Percentiles rank a stretch among this genome's conserved stretches.
Conservation (phyloP, 2,329 filamentous ascomycete species). For the Incumbomyces lentus region DNA sequence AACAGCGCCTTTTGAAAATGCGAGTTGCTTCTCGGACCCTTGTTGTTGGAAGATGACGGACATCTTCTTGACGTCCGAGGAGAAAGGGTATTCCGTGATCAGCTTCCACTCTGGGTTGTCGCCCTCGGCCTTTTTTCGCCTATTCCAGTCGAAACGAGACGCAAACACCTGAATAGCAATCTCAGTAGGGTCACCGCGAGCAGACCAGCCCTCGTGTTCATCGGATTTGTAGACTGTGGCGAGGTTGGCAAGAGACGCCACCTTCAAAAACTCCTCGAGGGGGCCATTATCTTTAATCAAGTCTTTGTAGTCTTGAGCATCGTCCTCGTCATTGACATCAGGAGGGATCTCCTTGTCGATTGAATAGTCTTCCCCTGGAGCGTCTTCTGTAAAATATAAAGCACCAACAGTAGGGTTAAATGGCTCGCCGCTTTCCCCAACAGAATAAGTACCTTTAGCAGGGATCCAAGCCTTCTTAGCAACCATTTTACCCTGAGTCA, state of each 20-base stretch:
- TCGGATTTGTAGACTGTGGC: slow-evolving; percentile 47
- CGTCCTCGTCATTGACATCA: slow-evolving; percentile 21
- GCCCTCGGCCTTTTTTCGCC: slow-evolving; percentile 44
- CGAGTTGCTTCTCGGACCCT: slow-evolving; percentile 9
- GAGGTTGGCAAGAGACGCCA: slow-evolving; percentile 51
- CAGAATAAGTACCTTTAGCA: slow-evolving; percentile 45
- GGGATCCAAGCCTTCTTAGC: slow-evolving; percentile 51
- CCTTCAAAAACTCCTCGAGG: slow-evolving; percentile 43
- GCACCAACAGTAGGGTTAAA: slow-evolving; percentile 47
- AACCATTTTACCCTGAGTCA: slow-evolving; percentile 55
- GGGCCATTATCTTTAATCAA: slow-evolving; percentile 37
- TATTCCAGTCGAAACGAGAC: slow-evolving; percentile 47
- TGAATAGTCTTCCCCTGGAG: slow-evolving; percentile 36
- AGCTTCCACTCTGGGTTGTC: slow-evolving; percentile 44
- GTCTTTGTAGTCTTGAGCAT: slow-evolving; percentile 32
- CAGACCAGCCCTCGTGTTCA: slow-evolving; percentile 39
- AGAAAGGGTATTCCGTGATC: slow-evolving; percentile 56
- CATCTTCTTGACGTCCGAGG: slow-evolving; percentile 60
- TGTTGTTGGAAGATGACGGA: slow-evolving; percentile 46
- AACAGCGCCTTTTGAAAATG: slow-evolving; percentile 44
- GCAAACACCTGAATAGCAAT: slow-evolving; percentile 61
- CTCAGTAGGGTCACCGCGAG: slow-evolving; percentile 53
- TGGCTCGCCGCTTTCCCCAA: slow-evolving; percentile 46
- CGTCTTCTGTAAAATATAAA: slow-evolving; percentile 31
- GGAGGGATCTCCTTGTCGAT: slow-evolving; percentile 29